Base-by-base conservation (phyloP, 1,139 yeast genomes). In the Candida pseudoviswanathii region DNA sequence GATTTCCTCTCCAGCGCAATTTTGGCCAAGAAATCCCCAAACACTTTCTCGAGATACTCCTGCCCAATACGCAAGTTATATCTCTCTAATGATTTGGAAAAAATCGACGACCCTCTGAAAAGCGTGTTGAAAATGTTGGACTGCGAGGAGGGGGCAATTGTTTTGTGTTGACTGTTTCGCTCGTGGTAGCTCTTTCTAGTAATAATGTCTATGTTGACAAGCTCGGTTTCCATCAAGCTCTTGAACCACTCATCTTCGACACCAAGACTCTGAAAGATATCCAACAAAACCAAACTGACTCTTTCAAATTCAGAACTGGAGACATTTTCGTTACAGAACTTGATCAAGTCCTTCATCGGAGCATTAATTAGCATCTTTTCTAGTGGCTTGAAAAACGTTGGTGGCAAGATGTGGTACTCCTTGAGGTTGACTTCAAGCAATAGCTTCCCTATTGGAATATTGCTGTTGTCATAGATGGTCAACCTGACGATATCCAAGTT, bases 101-200 rank as follows among this genome's bases (percentile, higher is more conserved):
- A 76, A 7, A 91, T 75, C 1, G 96, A 85, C 49, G 89, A 87
- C 0, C 97, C 97, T 57, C 98, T 75, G 62, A 94, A 92, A 22
- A 94, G 66, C 0, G 96, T 84, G 58, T 88, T 88, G 63, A 82
- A 82, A 1, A 82, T 79, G 58, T 82, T 78, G 49, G 69, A 76
- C 44, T 65, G 61, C 2, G 70, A 67, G 7, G 62, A 55, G 27
- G 61, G 50, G 6, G 48, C 22, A 11, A 45, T 40, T 26, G 51
- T 42, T n/a, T 48, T 43, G 32, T 49, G 48, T 7, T 55, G 62
- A 44, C 62, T 60, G 48, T 58, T 61, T 34, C 64, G 54, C 48
- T 62, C 61, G 39, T 59, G 61, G 50, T 73, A 75, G 51, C 72
- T 73, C 50, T 71, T 77, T 49, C 73, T 64, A 11, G 76, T 81